These are phyloP conservation scores for Aspergillus alliaceus DNA, from an alignment of 2,329 filamentous ascomycete genomes.

Conservation along the genomic window DNA sequence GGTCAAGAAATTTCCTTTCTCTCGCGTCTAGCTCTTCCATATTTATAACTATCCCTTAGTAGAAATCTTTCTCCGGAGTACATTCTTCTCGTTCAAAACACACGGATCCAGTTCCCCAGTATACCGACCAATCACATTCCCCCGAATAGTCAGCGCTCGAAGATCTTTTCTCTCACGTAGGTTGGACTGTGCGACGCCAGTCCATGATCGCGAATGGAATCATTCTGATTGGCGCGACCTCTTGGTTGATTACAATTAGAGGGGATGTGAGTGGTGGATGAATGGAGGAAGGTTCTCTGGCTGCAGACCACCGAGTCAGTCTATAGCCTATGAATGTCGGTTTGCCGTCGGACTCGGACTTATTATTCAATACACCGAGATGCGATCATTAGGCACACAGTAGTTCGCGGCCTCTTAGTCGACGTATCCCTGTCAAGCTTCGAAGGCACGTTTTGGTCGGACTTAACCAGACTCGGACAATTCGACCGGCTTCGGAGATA, in stretches of 20 bases:
- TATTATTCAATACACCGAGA: neutral
- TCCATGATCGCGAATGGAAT: neutral
- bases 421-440: too few species aligned
- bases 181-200: neutral
- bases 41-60: neutral
- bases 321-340: neutral
- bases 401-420: neutral
- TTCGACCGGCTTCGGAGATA: neutral
- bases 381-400: neutral
- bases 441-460: neutral
- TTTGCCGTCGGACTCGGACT: neutral
- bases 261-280: neutral
- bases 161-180: neutral
- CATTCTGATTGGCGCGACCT: slow-evolving; percentile 2
- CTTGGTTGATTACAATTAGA: slow-evolving; percentile 5
- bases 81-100: neutral
- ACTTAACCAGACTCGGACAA: neutral
- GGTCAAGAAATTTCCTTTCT: neutral
- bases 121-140: slow-evolving; percentile 6
- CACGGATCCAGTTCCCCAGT: neutral
- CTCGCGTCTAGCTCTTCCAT: neutral
- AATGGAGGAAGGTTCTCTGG: neutral
- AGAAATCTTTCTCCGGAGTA: neutral
- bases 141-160: slow-evolving; percentile 8
- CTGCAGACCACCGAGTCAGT: neutral